phyloP scores from a whole-genome alignment of 1,139 yeast species.

The Diutina pseudorugosa region DNA sequence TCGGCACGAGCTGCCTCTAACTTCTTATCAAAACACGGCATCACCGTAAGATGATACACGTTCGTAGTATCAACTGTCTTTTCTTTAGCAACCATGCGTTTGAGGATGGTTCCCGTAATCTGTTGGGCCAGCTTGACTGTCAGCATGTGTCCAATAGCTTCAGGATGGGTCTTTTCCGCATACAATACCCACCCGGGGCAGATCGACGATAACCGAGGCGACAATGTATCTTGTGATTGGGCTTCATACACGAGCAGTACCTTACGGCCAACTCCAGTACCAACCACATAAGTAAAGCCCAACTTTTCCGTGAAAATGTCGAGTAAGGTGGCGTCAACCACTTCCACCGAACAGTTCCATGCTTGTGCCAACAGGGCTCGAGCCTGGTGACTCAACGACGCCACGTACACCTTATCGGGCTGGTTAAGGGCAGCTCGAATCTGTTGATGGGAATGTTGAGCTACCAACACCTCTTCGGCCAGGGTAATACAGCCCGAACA shows the following conservation, averaged over 20 bases:
- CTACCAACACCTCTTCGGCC: conserved; percentile 85
- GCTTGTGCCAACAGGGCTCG: conserved; percentile 75
- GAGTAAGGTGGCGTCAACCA: conserved; percentile 50
- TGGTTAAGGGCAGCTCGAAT: conserved; percentile 45
- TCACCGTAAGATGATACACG: conserved; percentile 70
- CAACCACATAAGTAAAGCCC: conserved; percentile 69
- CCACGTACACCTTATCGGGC: conserved; percentile 37
- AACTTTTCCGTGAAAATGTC: conserved; percentile 45
- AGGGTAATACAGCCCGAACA: conserved; percentile 97
- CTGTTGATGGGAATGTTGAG: conserved; percentile 82
- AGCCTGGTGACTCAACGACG: conserved; percentile 78
- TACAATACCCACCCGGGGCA: conserved; percentile 98
- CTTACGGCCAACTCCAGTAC: conserved; percentile 73
- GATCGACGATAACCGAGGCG: conserved; percentile 49
- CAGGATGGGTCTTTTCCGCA: conserved; percentile 91
- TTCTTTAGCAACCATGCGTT: conserved; percentile 39
- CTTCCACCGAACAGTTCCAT: conserved; percentile 36
- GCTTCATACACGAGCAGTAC: conserved; percentile 55
- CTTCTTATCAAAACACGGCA: conserved; percentile 97
- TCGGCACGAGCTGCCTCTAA: conserved; percentile 73
- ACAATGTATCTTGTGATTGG: conserved; percentile 10
- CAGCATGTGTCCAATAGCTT: conserved; percentile 49
- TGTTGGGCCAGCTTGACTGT: conserved; percentile 85
- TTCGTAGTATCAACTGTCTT: conserved; percentile 20
- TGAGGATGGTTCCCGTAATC: conserved; percentile 71